phyloP scores from a whole-genome alignment of 2,329 filamentous ascomycete genomes.

The Fusarium sp. region DNA sequence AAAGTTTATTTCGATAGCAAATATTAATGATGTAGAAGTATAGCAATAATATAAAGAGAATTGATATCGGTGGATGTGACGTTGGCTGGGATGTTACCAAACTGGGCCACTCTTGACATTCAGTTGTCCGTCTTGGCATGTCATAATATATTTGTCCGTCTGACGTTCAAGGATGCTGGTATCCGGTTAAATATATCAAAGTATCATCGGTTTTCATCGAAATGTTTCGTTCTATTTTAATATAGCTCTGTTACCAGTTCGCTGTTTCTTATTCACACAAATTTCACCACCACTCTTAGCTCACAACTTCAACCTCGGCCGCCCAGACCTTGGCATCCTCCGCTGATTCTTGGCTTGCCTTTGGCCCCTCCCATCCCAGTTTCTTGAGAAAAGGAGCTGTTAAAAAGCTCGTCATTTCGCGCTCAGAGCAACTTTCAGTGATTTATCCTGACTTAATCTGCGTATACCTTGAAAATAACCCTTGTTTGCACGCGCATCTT shows the following conservation, averaged over 20 bases:
- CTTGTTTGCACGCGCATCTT: neutral
- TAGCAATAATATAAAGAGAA: neutral
- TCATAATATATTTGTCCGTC: conserved; percentile 21
- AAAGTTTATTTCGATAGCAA: neutral
- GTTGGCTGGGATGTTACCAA: conserved; percentile 2
- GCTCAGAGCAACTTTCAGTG: neutral
- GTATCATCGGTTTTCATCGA: neutral
- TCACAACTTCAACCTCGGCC: conserved; percentile 15
- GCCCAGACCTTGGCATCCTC: conserved; percentile 43
- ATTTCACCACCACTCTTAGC: neutral
- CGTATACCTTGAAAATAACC: neutral
- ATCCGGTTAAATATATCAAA: neutral
- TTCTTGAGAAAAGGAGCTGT: conserved; percentile 8
- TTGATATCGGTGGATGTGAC: neutral
- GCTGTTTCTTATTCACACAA: neutral
- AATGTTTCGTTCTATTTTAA: neutral
- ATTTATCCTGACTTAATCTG: neutral
- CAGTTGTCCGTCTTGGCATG: conserved; percentile 28
- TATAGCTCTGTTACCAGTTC: neutral
- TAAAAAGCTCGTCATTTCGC: conserved; percentile 26
- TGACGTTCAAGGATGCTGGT: neutral
- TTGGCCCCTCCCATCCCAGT: conserved; percentile 19
- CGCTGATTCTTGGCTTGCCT: conserved; percentile 29
- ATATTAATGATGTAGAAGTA: neutral
- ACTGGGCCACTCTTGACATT: conserved; percentile 18